Evolutionary conservation across 208 protist genomes (phyloP).

Genomic region (Crithidia mellificae): DNA sequence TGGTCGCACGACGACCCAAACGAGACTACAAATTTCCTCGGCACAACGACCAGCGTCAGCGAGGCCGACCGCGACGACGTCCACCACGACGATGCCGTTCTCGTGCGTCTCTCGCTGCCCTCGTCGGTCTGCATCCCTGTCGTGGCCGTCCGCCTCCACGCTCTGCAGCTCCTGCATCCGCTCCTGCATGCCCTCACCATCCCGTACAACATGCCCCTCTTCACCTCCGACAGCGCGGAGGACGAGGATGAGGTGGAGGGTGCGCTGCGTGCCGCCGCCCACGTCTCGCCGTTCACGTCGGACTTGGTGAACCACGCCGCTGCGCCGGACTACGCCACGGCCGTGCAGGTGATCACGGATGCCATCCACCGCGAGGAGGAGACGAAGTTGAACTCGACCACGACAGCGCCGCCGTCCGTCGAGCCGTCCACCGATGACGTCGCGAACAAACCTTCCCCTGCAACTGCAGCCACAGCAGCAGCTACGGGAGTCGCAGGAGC

Average conservation of each 20-base stretch:
- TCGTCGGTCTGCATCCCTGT: constrained; percentile 28
- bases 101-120: constrained; percentile 27
- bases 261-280: constrained; percentile 8
- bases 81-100: constrained; percentile 15
- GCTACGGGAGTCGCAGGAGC: no score
- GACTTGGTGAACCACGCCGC: neutral
- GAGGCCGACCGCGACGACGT: neutral
- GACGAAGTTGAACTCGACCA: neutral
- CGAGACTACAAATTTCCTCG: constrained; percentile 16
- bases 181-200: constrained; percentile 25
- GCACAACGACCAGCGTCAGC: constrained; percentile 5
- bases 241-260: constrained; percentile 12
- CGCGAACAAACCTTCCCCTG: no score
- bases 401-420: neutral
- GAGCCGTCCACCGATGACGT: no score
- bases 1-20: constrained; percentile 19
- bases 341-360: constrained; percentile 15
- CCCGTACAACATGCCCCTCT: neutral
- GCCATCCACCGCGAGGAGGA: constrained; percentile 13
- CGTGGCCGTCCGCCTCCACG: constrained; percentile 28
- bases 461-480: neutral
- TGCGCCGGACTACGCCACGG: constrained; percentile 13
- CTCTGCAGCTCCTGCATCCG: constrained; percentile 27
- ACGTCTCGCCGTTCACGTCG: constrained; percentile 8
- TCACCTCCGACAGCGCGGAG: constrained; percentile 5